Base-by-base conservation (phyloP, 140 eudicot genomes). In the Stevia rebaudiana region DNA sequence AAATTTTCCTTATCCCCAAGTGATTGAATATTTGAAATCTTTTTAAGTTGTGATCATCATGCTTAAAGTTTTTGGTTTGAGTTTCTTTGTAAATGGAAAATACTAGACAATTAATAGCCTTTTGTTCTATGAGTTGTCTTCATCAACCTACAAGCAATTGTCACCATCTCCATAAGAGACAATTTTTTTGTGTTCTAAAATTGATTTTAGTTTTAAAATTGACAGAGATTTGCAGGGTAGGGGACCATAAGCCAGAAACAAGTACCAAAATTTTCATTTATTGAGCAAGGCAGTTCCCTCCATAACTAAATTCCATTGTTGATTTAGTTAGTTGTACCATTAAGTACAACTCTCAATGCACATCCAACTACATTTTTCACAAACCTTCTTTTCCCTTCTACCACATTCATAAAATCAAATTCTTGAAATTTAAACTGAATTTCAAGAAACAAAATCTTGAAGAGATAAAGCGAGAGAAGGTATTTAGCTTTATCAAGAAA, bases 71-170 rank as follows among this genome's bases (percentile, higher is more conserved):
- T 66, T 66, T 21, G 9, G 64, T 62, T 74, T 24, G 7, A 49
- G 46, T 57, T 73, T 31, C 30, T 37, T 66, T 74, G 19, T 3
- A 49, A 52, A 49, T 47, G 31, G 33, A 30, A 68, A 75, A 61
- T 61, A 61, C 75, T 61, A 75, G 66, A 75, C 80, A 75, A 68
- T n/a, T 51, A 75, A 75, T 69, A 68, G 80, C 72, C 80, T 73
- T 78, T 68, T 78, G 79, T 78, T 73, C 76, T 51, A 72, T 52
- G 84, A 80, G 62, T 73, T 33, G 86, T 81, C 79, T 61, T 76
- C 53, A 84, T 81, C 84, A 78, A 74, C 79, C 79, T 69, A 65
- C 71, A 72, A 75, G 84, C 80, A 78, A 43, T 76, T 65, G 92
- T 84, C 87, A 74, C 81, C 46, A 57, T 84, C 92, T 62, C 60